These are phyloP conservation scores for Penicillium sp. DNA, from an alignment of 2,329 filamentous ascomycete species.

Conservation along the genomic window DNA sequence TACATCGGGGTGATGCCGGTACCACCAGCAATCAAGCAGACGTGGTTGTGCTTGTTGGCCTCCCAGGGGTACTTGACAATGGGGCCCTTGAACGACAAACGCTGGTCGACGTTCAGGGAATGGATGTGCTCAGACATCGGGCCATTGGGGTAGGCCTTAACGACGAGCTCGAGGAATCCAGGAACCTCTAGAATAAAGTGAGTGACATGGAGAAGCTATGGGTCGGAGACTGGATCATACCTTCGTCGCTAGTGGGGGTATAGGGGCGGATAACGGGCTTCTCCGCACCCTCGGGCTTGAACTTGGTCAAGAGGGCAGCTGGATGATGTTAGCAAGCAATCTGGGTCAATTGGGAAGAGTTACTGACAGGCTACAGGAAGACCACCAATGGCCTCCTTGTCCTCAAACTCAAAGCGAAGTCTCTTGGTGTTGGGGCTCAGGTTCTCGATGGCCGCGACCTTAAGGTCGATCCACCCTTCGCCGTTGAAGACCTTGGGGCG, in stretches of 20 bases:
- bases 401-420: conserved; percentile 79
- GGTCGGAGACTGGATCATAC: conserved; percentile 38
- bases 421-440: conserved; percentile 95
- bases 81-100: conserved; percentile 87
- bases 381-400: conserved; percentile 77
- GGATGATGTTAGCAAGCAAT: conserved; percentile 9
- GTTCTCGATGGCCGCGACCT: conserved; percentile 68
- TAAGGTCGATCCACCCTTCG: conserved; percentile 79
- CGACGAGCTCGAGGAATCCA: conserved; percentile 79
- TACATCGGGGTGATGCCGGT: conserved; percentile 98
- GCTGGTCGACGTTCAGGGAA: conserved; percentile 72
- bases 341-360: background rate
- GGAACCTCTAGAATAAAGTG: conserved; percentile 52
- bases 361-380: conserved; percentile 65
- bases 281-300: conserved; percentile 71
- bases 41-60: conserved; percentile 85
- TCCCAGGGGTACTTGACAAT: conserved; percentile 89
- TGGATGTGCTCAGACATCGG: conserved; percentile 90
- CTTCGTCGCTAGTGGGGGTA: conserved; percentile 83
- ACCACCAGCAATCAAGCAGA: conserved; percentile 69
- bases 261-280: conserved; percentile 90
- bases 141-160: conserved; percentile 87
- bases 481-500: conserved; percentile 61
- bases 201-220: background rate
- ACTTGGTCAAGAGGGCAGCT: conserved; percentile 83